Evolutionary conservation across 1,284 basidiomycete genomes (phyloP).

Genomic region (Fistulina hepatica): DNA sequence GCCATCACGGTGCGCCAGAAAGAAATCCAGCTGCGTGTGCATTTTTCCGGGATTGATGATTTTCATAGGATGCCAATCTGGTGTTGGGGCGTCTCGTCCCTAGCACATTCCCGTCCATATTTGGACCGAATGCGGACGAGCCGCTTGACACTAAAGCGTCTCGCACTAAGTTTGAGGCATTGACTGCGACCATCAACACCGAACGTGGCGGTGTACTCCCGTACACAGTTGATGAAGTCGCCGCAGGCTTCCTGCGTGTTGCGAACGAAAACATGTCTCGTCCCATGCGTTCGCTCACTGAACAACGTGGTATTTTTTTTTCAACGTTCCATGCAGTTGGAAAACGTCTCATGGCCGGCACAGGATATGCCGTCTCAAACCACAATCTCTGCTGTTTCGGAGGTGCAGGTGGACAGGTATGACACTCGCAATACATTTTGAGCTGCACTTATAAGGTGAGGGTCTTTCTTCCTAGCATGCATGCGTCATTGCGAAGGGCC

Average conservation of each 20-base stretch:
- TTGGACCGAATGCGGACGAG: constrained; percentile 78
- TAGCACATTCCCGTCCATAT: constrained; percentile 62
- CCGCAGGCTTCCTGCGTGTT: constrained; percentile 86
- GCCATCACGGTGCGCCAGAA: no score
- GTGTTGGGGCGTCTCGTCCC: constrained; percentile 68
- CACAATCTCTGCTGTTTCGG: no score
- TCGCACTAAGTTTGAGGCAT: constrained; percentile 46
- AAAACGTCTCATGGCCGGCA: no score
- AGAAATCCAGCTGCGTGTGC: no score
- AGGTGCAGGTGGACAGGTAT: no score
- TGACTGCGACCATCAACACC: constrained; percentile 60
- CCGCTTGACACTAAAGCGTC: constrained; percentile 69
- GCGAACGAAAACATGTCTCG: constrained; percentile 91
- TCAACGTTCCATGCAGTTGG: no score
- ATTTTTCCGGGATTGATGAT: constrained; percentile 10
- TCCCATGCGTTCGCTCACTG: no score
- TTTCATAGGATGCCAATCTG: constrained; percentile 60
- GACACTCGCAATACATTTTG: no score
- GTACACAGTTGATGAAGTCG: constrained; percentile 79
- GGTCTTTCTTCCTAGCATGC: no score
- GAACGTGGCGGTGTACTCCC: constrained; percentile 38
- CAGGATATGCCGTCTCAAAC: no score
- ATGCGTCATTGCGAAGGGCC: constrained; percentile 72
- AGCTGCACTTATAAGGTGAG: no score
- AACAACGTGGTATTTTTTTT: no score